Evolutionary conservation across 139 green algal species (phyloP), one percentile per base, ranked within the genome.

Genomic region (Chlorella sp.): DNA sequence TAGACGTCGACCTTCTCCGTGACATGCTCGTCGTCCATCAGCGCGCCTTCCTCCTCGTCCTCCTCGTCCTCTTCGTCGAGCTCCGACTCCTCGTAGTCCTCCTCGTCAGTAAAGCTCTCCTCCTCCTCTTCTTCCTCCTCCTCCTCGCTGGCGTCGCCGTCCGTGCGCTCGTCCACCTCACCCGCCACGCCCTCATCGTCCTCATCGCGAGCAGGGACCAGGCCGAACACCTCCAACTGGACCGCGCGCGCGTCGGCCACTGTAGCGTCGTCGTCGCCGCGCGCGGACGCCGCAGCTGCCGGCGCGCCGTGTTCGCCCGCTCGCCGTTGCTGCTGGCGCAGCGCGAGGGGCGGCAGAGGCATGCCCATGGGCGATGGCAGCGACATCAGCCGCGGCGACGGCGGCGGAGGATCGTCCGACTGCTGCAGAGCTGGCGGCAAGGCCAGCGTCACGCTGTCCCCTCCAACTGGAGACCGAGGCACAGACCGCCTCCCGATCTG

Each of bases 1-100:
- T 32, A 64, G 5, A 72, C 71, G 24, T 67, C 27, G 59, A 86
- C 81, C 75, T 84, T 84, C 34, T 87, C 82, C 22, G 73, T 87
- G 2, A 87, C 82, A 3, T 77, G 74, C 35, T 86, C 80, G 26
- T 83, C 77, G 3, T 29, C 4, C 27, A 34, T 10, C 17, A 76
- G 49, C 1, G 23, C 27, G 33, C 35, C 49, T 2, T 33, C 74
- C 5, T 66, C 55, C 29, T 24, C 2, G 4, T 27, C 68, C 23
- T 32, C 59, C 31, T 55, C 72, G 31, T 23, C 14, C n/a, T 67
- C 61, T 6, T 27, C 20, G 4, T 27, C 55, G 55, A 10, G 14
- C 4, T 27, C 55, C 22, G 14, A 27, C 20, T 64, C 61, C 27
- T 30, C 61, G 14, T 30, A 26, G 2, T 49, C 1, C 23, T 42